Base-by-base conservation (phyloP, 169 alveolate species). In the Babesia sp. region DNA sequence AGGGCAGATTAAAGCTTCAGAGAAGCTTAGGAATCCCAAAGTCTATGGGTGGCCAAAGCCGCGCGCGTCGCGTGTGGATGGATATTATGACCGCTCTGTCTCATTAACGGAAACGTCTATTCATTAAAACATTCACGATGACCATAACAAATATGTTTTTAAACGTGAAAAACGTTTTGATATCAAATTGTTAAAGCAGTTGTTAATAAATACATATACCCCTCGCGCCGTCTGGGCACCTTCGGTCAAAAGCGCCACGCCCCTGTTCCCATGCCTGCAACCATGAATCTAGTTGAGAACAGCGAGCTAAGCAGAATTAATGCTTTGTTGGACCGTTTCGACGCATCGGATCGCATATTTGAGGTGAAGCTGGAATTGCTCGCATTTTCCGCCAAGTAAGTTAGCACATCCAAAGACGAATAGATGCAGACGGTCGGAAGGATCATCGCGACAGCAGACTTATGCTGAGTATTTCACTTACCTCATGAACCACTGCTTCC, bases 401-500 rank as follows among this genome's bases (percentile, higher is more conserved):
- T 28, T 26, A 33, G 26, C 34, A 9, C 29, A 34, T 31, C 29
- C 42, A 18, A 37, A 24, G 37, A 9, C 22, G 11, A 51, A 11
- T 37, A 22, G 44, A 39, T 53, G 7, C 37, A 69, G 79, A 50
- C 68, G 58, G 44, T 53, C 58, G 50, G 68, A 69, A 26, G 60
- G n/a, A 53, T 16, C 57, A 20, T n/a, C 39, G 14, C 5, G 48
- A n/a, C 74, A 64, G 51, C 22, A 20, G 6, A 18, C 74, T 24
- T 50, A 29, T 34, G 74, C 54, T 9, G 59, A 64, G 5, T 63
- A 71, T 54, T 72, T 81, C 63, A 46, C 57, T 34, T 45, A 53
- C 33, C 42, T 72, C n/a, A 59, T 81, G 73, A 80, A 89, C 69
- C 80, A 89, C 70, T 82, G 90, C 64, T 89, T 84, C 67, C 91